Base-by-base conservation (phyloP, 176 grass and related monocot species). In the Oryza coarctata region DNA sequence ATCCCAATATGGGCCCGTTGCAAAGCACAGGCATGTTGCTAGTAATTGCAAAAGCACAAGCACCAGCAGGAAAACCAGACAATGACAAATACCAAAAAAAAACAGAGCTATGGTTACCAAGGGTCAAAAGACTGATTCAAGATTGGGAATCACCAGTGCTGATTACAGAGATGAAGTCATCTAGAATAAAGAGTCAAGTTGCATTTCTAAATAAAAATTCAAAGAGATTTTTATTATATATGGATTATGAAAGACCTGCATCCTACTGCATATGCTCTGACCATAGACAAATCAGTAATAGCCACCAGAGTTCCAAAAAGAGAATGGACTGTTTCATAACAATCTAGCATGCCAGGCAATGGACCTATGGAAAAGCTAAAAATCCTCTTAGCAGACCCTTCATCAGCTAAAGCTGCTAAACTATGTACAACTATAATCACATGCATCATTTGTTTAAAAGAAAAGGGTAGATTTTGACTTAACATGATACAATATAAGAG, bases 161-260 rank as follows among this genome's bases (percentile, higher is more conserved):
- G 47, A 58, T 69, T 81, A 28, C 31, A 86, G 61, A 61, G 44
- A 80, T 14, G 11, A 57, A 43, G 3, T 1, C 45, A 30, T 75
- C 49, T 69, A 74, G 58, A 74, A 86, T 57, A 1, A 20, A 55
- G 32, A 80, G 44, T 70, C 69, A 61, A 30, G 18, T 9, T 60
- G 32, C 18, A 32, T 18, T n/a, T 33, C 28, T 17, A 22, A 44
- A 36, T 1, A 77, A 70, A n/a, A 78, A 18, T 61, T 69, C 29
- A 10, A 62, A 31, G 27, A 23, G 0, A 18, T 13, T 9, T 69
- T 60, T 34, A 87, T 35, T 55, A 12, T 55, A 11, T 28, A 81
- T 45, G 77, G 20, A n/a, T n/a, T n/a, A n/a, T n/a, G n/a, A n/a
- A 80, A 11, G 7, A 15, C 1, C 3, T 67, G 39, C 60, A 61